Evolutionary conservation across 306 rosid species (phyloP).

Genomic region (Quercus agrifolia): DNA sequence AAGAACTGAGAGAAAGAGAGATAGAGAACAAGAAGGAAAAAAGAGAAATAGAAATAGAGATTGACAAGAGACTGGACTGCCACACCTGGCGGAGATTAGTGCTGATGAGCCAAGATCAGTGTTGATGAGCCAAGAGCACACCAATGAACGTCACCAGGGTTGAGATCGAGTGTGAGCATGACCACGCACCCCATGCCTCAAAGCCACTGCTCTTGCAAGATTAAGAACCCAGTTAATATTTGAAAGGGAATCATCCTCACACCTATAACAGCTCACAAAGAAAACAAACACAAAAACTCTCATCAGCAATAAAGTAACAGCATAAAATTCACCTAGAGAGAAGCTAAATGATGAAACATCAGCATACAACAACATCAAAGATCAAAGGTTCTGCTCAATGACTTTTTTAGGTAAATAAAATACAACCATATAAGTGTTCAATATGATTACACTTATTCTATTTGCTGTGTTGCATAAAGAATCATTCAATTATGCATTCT

Average conservation of each 20-base stretch:
- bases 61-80: too few relatives aligned
- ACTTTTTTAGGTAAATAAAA: constrained; percentile 3
- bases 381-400: constrained; percentile 23
- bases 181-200: constrained; percentile 86
- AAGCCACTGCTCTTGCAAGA: constrained; percentile 81
- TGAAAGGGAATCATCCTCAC: constrained; percentile 90
- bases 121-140: too few relatives aligned
- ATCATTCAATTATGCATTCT: not conserved
- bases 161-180: too few relatives aligned
- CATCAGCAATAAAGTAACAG: not conserved
- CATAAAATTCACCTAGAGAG: not conserved
- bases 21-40: too few relatives aligned
- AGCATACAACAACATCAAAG: constrained; percentile 4
- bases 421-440: not conserved
- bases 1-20: too few relatives aligned
- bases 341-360: not conserved
- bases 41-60: too few relatives aligned
- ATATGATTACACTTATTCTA: not conserved
- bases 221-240: constrained; percentile 82
- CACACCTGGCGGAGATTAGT: too few relatives aligned
- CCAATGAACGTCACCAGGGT: too few relatives aligned
- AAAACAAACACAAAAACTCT: constrained; percentile 15
- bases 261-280: constrained; percentile 44
- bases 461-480: not conserved
- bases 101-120: too few relatives aligned